Evolutionary conservation across 1,139 yeast genomes (phyloP).

Genomic region (Pichia sp.): DNA sequence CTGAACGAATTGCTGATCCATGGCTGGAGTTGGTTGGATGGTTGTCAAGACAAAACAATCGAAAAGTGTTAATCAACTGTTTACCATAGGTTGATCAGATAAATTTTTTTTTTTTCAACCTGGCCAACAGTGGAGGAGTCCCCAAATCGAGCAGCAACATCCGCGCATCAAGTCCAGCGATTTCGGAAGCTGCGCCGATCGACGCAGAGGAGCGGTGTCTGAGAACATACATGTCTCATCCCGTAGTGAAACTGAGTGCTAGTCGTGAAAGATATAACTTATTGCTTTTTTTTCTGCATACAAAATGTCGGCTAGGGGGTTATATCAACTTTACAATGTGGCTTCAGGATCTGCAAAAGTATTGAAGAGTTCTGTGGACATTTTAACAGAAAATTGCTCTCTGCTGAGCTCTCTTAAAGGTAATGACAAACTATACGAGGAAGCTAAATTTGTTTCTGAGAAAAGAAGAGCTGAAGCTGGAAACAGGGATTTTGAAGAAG

Average conservation of each 20-base stretch:
- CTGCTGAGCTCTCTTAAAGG: conserved; percentile 19
- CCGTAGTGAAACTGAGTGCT: too few relatives aligned
- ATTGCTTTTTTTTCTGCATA: too few relatives aligned
- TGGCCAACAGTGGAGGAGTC: too few relatives aligned
- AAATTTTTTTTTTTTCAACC: neutral
- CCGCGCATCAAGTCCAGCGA: too few relatives aligned
- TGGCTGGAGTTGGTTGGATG: conserved; percentile 17
- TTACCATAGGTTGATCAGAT: neutral
- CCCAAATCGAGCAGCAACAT: too few relatives aligned
- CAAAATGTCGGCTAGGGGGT: conserved; percentile 13
- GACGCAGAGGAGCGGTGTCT: neutral
- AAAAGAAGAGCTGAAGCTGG: conserved; percentile 21
- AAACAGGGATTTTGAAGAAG: conserved; percentile 14
- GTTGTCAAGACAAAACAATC: neutral
- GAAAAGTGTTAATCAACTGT: neutral
- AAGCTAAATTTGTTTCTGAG: conserved; percentile 27
- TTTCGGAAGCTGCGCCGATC: neutral
- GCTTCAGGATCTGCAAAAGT: conserved; percentile 19
- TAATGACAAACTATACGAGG: conserved; percentile 32
- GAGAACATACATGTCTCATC: too few relatives aligned
- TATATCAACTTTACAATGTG: conserved; percentile 17
- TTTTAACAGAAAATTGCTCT: conserved; percentile 26
- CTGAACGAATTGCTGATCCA: conserved; percentile 67
- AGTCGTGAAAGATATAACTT: too few relatives aligned
- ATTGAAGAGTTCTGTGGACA: conserved; percentile 18